phyloP scores from a whole-genome alignment of 2,329 filamentous ascomycete genomes.

The Scedosporium boydii region DNA sequence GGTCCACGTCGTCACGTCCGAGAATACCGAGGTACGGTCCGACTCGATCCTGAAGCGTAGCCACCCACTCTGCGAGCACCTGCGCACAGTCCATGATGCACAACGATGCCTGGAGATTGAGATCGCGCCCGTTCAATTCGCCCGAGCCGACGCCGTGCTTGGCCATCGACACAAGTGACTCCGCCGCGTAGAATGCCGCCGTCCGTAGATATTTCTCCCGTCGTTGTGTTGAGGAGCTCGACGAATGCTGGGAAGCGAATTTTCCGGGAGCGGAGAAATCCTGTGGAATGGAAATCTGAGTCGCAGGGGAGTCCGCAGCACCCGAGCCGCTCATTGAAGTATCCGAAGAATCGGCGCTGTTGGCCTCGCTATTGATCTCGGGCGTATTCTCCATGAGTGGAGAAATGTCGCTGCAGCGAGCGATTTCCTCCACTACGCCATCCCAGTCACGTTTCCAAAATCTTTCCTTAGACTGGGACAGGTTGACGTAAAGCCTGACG shows the following conservation, averaged over 20 bases:
- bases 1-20: slow-evolving; percentile 72
- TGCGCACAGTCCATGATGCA: slow-evolving; percentile 92
- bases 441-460: slow-evolving; percentile 95
- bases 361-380: slow-evolving; percentile 34
- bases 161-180: slow-evolving; percentile 82
- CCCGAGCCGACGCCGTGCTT: slow-evolving; percentile 78
- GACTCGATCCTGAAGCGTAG: slow-evolving; percentile 88
- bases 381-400: slow-evolving; percentile 61
- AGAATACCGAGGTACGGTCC: slow-evolving; percentile 80
- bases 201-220: slow-evolving; percentile 83
- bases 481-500: slow-evolving; percentile 82
- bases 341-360: slow-evolving; percentile 34
- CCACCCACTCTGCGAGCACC: slow-evolving; percentile 88
- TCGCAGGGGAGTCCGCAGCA: slow-evolving; percentile 41
- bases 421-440: slow-evolving; percentile 79
- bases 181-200: slow-evolving; percentile 90
- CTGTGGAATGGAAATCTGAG: slow-evolving; percentile 38
- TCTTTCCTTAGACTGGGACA: slow-evolving; percentile 84
- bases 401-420: slow-evolving; percentile 64
- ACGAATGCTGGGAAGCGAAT: slow-evolving; percentile 16
- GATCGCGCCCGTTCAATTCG: slow-evolving; percentile 71
- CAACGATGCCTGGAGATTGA: slow-evolving; percentile 83
- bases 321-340: slow-evolving; percentile 34
- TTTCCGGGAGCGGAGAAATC: slow-evolving; percentile 31
- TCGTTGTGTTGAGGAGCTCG: slow-evolving; percentile 47